phyloP scores from a whole-genome alignment of 2,329 filamentous ascomycete species.

The Trichoderma sp. region DNA sequence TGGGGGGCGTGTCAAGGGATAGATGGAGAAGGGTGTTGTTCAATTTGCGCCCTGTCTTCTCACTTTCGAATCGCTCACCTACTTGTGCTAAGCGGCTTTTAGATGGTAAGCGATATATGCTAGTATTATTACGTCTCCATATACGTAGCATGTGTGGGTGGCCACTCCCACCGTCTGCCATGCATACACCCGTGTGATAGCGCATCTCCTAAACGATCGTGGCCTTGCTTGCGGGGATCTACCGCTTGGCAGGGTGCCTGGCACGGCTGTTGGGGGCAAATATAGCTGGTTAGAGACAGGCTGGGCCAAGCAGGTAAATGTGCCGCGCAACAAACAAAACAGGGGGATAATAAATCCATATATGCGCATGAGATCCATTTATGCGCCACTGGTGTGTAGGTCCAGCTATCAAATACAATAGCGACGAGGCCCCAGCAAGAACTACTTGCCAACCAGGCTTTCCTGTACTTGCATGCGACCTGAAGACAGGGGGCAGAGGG shows the following conservation, averaged over 20 bases:
- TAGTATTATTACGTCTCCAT: neutral
- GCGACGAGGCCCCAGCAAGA: neutral
- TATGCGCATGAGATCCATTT: neutral
- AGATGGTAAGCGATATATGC: conserved; percentile 13
- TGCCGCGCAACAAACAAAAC: conserved; percentile 6
- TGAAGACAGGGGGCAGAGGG: neutral
- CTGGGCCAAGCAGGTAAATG: neutral
- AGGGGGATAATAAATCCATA: neutral
- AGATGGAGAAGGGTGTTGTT: conserved; percentile 30
- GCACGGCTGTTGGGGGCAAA: neutral
- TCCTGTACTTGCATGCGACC: conserved; percentile 1
- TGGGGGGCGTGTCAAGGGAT: neutral
- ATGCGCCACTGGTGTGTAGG: neutral
- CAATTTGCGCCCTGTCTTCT: conserved; percentile 28
- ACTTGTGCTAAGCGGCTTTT: conserved; percentile 11
- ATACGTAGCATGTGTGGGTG: conserved; percentile 8
- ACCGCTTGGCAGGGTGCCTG: conserved; percentile 7
- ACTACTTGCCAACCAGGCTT: neutral
- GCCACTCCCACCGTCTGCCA: neutral
- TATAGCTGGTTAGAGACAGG: neutral
- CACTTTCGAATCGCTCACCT: neutral
- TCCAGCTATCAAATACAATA: conserved; percentile 6
- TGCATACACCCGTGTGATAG: neutral
- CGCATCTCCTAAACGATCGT: conserved; percentile 18
- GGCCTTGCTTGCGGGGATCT: conserved; percentile 18